Conservation (phyloP, 129 eudicot genomes). For the Flaveria robusta region DNA sequence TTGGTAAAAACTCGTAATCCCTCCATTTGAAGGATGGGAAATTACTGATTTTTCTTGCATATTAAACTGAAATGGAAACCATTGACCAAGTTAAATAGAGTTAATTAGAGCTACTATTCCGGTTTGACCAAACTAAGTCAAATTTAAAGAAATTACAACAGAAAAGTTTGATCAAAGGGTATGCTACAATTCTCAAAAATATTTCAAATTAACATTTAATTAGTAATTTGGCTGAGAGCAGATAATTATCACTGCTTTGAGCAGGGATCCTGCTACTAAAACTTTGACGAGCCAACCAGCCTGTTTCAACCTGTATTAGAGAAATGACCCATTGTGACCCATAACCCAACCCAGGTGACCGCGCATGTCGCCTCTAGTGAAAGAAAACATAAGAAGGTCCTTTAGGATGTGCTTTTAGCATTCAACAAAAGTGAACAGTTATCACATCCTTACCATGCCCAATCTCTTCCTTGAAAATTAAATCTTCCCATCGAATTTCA, state of each 20-base stretch:
- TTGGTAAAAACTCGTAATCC: too few species aligned
- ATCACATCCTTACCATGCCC: constrained; percentile 63
- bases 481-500: constrained; percentile 82
- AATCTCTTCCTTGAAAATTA: constrained; percentile 66
- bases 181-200: too few species aligned
- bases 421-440: neutral
- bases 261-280: too few species aligned
- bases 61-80: too few species aligned
- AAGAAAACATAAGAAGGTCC: neutral
- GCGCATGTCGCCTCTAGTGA: neutral
- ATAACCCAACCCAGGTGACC: neutral
- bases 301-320: neutral
- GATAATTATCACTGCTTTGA: too few species aligned
- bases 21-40: too few species aligned
- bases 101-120: too few species aligned
- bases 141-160: neutral
- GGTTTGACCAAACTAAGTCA: neutral
- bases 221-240: too few species aligned
- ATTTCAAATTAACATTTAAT: too few species aligned
- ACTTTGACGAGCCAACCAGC: neutral
- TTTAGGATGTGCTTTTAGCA: neutral
- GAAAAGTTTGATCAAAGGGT: too few species aligned
- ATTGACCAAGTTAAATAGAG: too few species aligned
- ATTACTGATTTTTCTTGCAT: too few species aligned
- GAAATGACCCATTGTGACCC: neutral